Conservation (phyloP, 2,329 filamentous ascomycete genomes). For the Tolypocladium pustulatum region DNA sequence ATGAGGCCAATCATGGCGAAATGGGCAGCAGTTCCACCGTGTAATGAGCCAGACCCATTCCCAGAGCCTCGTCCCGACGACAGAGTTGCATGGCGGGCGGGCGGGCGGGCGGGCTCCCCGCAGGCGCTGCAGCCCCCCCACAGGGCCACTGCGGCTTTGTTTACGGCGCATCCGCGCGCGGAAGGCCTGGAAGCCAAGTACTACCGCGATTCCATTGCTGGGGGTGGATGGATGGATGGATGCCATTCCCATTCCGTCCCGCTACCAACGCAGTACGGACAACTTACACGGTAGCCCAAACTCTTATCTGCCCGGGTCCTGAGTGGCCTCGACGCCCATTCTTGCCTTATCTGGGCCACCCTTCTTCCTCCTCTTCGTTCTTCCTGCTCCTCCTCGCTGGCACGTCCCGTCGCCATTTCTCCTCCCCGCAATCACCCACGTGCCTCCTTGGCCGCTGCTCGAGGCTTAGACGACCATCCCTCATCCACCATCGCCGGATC, state of each 20-base stretch:
- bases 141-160: not conserved
- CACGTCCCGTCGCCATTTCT: not conserved
- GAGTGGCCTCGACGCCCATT: not conserved
- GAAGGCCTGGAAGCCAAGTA: not conserved
- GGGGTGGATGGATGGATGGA: no score
- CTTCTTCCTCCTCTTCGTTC: not conserved
- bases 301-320: not conserved
- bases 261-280: not conserved
- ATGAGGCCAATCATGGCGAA: not conserved
- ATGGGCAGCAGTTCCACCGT: not conserved
- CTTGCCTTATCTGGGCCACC: not conserved
- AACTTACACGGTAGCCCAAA: no score
- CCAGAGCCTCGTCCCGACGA: not conserved
- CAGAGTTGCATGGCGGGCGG: not conserved
- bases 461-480: not conserved
- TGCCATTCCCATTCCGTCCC: not conserved
- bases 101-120: not conserved
- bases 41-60: not conserved
- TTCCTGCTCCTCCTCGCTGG: not conserved
- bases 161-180: not conserved
- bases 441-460: not conserved
- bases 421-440: not conserved
- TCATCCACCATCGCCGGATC: not conserved
- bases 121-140: not conserved
- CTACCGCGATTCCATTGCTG: no score